Evolutionary conservation across 345 rosid species (phyloP).

Genomic region (Eucalyptus leucophloia): DNA sequence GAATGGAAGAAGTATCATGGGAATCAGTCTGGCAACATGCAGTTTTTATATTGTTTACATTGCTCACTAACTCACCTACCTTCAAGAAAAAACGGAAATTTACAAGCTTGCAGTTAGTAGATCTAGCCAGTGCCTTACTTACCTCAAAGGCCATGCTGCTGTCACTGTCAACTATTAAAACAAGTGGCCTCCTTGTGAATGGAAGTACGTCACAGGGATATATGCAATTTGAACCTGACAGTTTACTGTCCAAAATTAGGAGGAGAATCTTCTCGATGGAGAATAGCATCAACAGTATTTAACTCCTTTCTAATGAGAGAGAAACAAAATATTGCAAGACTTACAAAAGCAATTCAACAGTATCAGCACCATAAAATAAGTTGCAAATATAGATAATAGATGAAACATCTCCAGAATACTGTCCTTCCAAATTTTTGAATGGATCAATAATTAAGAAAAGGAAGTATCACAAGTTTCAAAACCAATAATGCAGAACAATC

Average conservation of each 20-base stretch:
- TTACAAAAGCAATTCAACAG: not conserved
- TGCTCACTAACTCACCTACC: not conserved
- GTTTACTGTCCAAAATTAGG: not conserved
- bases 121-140: not conserved
- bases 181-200: conserved; percentile 83
- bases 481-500: not conserved
- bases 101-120: not conserved
- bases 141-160: conserved; percentile 62
- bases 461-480: not conserved
- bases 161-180: conserved; percentile 76
- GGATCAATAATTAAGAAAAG: not conserved
- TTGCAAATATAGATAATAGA: not conserved
- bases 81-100: not conserved
- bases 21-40: not conserved
- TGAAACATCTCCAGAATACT: not conserved
- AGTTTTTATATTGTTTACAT: not conserved
- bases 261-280: not conserved
- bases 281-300: not conserved
- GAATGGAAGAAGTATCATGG: not conserved
- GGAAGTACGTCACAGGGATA: conserved; percentile 85
- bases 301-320: not conserved
- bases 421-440: not conserved
- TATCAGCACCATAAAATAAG: not conserved
- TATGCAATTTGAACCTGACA: conserved; percentile 62
- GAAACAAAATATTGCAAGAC: not conserved